These are phyloP conservation scores for Microcyclospora pomicola DNA, from an alignment of 2,329 filamentous ascomycete genomes.

Conservation along the genomic window DNA sequence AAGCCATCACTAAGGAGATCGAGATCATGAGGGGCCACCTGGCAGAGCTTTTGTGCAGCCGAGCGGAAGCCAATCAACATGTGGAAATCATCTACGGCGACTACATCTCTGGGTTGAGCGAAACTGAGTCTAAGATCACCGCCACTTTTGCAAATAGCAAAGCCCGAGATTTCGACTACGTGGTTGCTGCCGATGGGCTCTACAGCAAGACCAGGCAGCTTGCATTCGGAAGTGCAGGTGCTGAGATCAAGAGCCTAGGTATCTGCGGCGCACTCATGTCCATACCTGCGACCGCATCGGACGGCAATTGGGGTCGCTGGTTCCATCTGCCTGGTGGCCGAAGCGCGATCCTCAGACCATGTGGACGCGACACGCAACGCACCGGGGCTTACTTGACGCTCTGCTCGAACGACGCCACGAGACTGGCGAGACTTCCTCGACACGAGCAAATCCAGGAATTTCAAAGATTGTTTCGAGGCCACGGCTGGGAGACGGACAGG, in stretches of 20 bases:
- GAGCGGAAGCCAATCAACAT: slow-evolving; percentile 7
- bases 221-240: slow-evolving; percentile 9
- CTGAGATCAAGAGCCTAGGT: slow-evolving; percentile 9
- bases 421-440: slow-evolving; percentile 1
- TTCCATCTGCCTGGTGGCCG: slow-evolving; percentile 15
- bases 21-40: slow-evolving; percentile 44
- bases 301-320: slow-evolving; percentile 17
- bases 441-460: slow-evolving; percentile 14
- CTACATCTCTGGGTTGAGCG: slow-evolving; percentile 2
- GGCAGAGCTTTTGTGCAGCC: slow-evolving; percentile 29
- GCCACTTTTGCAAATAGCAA: slow-evolving; percentile 2
- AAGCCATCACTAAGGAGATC: slow-evolving; percentile 33
- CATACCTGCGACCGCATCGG: slow-evolving; percentile 11
- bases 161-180: slow-evolving; percentile 12
- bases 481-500: slow-evolving; percentile 15
- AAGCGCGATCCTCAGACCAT: slow-evolving; percentile 14
- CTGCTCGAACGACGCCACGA: slow-evolving; percentile 3
- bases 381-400: slow-evolving; percentile 2
- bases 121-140: slow-evolving; percentile 1
- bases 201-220: slow-evolving; percentile 14
- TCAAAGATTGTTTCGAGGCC: slow-evolving; percentile 10
- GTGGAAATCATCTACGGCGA: slow-evolving; percentile 10
- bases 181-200: slow-evolving; percentile 19
- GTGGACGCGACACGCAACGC: slow-evolving; percentile 3
- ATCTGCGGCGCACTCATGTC: slow-evolving; percentile 15